phyloP scores from a whole-genome alignment of 441 rosid genomes.

The Jatropha multifida region DNA sequence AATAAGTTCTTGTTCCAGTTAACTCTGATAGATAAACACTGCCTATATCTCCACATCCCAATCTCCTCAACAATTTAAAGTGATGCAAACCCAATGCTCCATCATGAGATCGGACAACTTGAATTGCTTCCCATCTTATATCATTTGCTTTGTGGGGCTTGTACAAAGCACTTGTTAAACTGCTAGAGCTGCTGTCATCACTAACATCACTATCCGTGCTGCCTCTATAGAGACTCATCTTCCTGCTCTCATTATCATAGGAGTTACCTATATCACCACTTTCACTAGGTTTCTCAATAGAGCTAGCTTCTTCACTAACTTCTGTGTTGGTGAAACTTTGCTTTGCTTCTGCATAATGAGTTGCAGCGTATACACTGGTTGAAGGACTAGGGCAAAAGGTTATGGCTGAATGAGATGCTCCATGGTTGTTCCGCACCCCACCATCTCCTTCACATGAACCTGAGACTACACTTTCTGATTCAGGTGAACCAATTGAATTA shows the following conservation, averaged over 20 bases:
- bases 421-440: conserved; percentile 30
- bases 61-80: conserved; percentile 53
- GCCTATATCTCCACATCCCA: conserved; percentile 94
- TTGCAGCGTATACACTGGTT: conserved; percentile 54
- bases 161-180: conserved; percentile 51
- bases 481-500: conserved; percentile 38
- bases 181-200: conserved; percentile 85
- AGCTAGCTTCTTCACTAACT: conserved; percentile 59
- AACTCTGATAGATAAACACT: conserved; percentile 76
- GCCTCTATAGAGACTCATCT: conserved; percentile 65
- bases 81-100: conserved; percentile 62
- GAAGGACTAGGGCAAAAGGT: conserved; percentile 64
- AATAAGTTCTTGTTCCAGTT: conserved; percentile 61
- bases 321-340: conserved; percentile 76
- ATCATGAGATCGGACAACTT: conserved; percentile 50
- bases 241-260: conserved; percentile 54
- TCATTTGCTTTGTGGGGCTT: conserved; percentile 96
- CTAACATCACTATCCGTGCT: conserved; percentile 85
- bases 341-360: conserved; percentile 63
- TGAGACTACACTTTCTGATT: conserved; percentile 38
- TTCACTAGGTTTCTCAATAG: conserved; percentile 42
- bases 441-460: conserved; percentile 29
- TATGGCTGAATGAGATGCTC: conserved; percentile 34
- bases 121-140: conserved; percentile 90
- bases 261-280: conserved; percentile 41